Conservation (phyloP, 306 rosid genomes). For the Prunus padus region DNA sequence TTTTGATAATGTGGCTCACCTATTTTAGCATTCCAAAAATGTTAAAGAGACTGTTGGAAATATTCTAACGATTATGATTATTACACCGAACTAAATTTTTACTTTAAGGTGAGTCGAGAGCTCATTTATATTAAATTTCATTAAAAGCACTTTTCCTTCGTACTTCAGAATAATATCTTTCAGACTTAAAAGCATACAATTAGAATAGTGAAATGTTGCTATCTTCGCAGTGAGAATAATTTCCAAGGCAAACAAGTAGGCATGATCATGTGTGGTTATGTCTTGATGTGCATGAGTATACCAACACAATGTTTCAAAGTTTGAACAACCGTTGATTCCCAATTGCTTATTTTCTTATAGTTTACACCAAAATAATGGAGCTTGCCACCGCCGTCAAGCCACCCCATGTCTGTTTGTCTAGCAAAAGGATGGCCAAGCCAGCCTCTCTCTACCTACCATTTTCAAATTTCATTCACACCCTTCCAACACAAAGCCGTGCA, state of each 20-base stretch:
- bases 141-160: too few relatives aligned
- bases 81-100: too few relatives aligned
- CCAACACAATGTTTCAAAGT: constrained; percentile 24
- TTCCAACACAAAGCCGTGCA: constrained; percentile 25
- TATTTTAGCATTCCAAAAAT: too few relatives aligned
- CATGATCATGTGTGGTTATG: constrained; percentile 18
- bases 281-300: constrained; percentile 23
- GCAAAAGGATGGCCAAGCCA: constrained; percentile 37
- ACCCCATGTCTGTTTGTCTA: constrained; percentile 48
- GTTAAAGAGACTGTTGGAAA: too few relatives aligned
- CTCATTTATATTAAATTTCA: too few relatives aligned
- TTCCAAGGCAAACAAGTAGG: neutral
- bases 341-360: neutral
- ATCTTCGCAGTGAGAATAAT: too few relatives aligned
- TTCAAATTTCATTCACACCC: constrained; percentile 8
- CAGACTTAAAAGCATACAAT: too few relatives aligned
- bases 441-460: constrained; percentile 37
- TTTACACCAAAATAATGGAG: constrained; percentile 23
- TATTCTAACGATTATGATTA: too few relatives aligned
- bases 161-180: too few relatives aligned
- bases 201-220: too few relatives aligned
- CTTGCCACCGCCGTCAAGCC: constrained; percentile 30
- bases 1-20: too few relatives aligned
- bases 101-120: too few relatives aligned
- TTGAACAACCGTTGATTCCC: neutral